phyloP scores from a whole-genome alignment of 2,329 filamentous ascomycete species.

The Monilinia laxa region DNA sequence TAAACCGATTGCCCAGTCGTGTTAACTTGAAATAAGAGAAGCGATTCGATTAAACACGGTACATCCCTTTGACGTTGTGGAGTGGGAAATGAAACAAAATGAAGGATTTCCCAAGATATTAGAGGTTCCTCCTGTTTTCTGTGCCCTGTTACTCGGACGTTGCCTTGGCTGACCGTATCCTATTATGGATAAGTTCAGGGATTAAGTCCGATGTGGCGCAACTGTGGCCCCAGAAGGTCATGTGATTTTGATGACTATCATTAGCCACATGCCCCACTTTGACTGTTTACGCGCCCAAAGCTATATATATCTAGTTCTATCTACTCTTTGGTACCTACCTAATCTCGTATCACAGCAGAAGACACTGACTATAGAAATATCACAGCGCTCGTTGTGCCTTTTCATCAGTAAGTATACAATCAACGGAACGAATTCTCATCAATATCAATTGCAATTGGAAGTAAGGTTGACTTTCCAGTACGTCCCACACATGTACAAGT shows the following conservation, averaged over 20 bases:
- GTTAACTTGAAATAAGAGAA: constrained; percentile 1
- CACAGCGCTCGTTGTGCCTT: too few relatives aligned
- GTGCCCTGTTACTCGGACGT: constrained; percentile 9
- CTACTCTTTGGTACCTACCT: neutral
- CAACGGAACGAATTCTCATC: too few relatives aligned
- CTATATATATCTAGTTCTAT: neutral
- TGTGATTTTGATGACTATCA: neutral
- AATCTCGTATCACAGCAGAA: too few relatives aligned
- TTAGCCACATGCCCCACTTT: neutral
- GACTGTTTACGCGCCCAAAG: neutral
- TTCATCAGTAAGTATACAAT: too few relatives aligned
- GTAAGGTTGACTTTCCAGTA: too few relatives aligned
- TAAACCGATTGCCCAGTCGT: neutral
- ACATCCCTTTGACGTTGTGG: constrained; percentile 7
- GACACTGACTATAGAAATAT: too few relatives aligned
- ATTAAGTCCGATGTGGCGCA: constrained; percentile 5
- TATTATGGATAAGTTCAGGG: constrained; percentile 1
- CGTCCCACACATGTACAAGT: too few relatives aligned
- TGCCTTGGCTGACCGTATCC: constrained; percentile 17
- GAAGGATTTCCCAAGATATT: neutral
- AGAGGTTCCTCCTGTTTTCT: neutral
- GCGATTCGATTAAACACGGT: neutral
- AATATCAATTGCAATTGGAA: too few relatives aligned
- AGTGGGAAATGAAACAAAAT: constrained; percentile 15
- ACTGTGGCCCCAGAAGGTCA: neutral